Evolutionary conservation across 2,329 filamentous ascomycete species (phyloP), one percentile per base, ranked within the genome.

Genomic region (Colletotrichum echinochloae): DNA sequence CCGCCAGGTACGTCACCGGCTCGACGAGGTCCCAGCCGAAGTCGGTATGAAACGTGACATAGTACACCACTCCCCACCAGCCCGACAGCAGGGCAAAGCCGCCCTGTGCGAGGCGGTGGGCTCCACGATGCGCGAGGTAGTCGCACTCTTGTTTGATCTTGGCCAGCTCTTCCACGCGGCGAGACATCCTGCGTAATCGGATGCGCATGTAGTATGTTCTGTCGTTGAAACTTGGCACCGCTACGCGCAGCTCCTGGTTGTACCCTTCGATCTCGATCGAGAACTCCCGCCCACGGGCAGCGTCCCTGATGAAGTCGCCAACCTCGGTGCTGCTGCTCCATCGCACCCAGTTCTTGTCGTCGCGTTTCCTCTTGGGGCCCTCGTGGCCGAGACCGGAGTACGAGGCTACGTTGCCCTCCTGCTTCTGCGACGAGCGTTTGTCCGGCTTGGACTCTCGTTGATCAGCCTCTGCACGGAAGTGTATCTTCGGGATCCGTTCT

Each of bases 281-380:
- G 77, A 98, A 97, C 77, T 97, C 94, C 65, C 93, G 90, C 0
- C 93, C 93, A 3, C 93, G 86, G 0, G 94, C 93, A 0, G 95
- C 94, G 78, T 98, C 95, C 11, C 94, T 90, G 74, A 98, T 96
- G 77, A 98, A 98, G 81, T 97, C 95, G 12, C 95, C 95, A 39
- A 98, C 92, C 78, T 98, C 95, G 1, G 95, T 97, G 37, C 91
- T 93, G 51, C 90, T 90, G 54, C 92, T 94, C 95, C 95, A 98
- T 37, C 94, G 90, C 2, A 97, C 93, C 83, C 95, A 96, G 33
- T 78, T 78, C 2, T 79, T 82, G 46, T 87, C 82, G 6, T 80
- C 77, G 5, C 75, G 75, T 46, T 73, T 76, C 14, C 80, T 84
- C 68, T 77, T 78, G 33, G 79, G 83, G 20, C 82, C 87, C 75